Percentiles rank a stretch among this genome's conserved stretches.
phyloP scores from a whole-genome alignment of 495 filamentous ascomycete species.

The Rusavskia elegans region DNA sequence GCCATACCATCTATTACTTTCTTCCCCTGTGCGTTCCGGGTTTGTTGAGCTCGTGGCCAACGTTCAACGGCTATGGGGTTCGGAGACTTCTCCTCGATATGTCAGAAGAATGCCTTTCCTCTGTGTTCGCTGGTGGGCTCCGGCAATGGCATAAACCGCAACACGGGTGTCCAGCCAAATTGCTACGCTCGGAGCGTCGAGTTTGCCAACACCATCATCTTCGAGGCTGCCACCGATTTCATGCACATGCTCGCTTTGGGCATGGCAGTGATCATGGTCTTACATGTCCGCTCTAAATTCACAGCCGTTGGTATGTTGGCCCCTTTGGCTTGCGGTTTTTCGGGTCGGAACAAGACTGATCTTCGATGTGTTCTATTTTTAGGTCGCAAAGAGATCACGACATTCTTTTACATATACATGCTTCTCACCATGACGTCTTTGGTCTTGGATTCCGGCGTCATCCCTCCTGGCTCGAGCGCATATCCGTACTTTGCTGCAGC shows the following conservation, averaged over 20 bases:
- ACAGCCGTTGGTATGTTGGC: conserved; percentile 80
- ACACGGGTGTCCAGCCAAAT: conserved; percentile 66
- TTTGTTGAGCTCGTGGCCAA: conserved; percentile 5
- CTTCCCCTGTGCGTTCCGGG: conserved; percentile 1
- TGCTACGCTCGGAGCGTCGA: conserved; percentile 95
- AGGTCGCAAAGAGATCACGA: conserved; percentile 96
- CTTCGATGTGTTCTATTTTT: conserved; percentile 12
- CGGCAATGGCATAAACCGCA: conserved; percentile 43
- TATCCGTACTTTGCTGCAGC: conserved; percentile 87
- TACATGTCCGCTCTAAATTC: conserved; percentile 94
- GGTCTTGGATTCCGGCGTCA: conserved; percentile 82
- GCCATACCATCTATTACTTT: neutral
- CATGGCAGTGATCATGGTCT: conserved; percentile 93
- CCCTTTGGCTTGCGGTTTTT: too few relatives aligned
- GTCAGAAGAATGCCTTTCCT: conserved; percentile 68
- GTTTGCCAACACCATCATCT: conserved; percentile 95
- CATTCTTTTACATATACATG: conserved; percentile 96
- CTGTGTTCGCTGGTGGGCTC: conserved; percentile 74
- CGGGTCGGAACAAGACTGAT: conserved; percentile 5
- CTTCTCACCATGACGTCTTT: conserved; percentile 76
- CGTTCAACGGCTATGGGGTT: conserved; percentile 54
- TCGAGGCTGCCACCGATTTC: conserved; percentile 79
- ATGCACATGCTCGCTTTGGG: conserved; percentile 81
- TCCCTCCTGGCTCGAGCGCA: conserved; percentile 60
- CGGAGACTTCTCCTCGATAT: conserved; percentile 78